Evolutionary conservation across 371 early-diverging fungal species (phyloP).

Genomic region (Coemansia sp.): DNA sequence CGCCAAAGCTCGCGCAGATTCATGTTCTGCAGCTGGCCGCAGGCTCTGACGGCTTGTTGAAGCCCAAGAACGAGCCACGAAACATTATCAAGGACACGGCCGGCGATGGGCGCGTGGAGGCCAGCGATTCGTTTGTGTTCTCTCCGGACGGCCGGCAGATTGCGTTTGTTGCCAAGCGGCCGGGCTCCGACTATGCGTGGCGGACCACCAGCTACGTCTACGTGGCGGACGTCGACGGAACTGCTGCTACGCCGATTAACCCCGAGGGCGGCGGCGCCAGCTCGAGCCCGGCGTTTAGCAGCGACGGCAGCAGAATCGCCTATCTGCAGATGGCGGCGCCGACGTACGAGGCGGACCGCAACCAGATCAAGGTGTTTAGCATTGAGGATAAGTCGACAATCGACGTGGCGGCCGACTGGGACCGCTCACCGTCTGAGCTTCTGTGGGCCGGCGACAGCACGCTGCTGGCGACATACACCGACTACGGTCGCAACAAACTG

Average conservation of each 20-base stretch:
- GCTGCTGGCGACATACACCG: conserved; percentile 55
- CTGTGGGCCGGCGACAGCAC: conserved; percentile 57
- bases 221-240: conserved; percentile 60
- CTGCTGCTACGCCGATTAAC: conserved; percentile 46
- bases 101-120: conserved; percentile 30
- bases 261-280: conserved; percentile 63
- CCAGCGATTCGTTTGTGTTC: conserved; percentile 31
- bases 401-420: conserved; percentile 61
- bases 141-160: conserved; percentile 56
- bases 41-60: conserved; percentile 1
- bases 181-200: conserved; percentile 70
- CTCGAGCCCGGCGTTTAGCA: conserved; percentile 62
- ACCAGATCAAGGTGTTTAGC: conserved; percentile 65
- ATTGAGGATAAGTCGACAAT: conserved; percentile 38
- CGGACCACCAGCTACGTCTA: conserved; percentile 72
- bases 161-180: conserved; percentile 71
- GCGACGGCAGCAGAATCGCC: conserved; percentile 62
- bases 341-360: conserved; percentile 78
- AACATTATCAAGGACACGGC: conserved; percentile 37
- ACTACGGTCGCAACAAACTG: conserved; percentile 40
- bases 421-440: conserved; percentile 62
- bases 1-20: conserved; percentile 45
- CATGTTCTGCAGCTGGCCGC: conserved; percentile 21
- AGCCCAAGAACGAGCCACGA: conserved; percentile 9
- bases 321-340: conserved; percentile 74